Evolutionary conservation across 208 protist genomes (phyloP), one percentile per base, ranked within the genome.

Genomic region (Leishmania lainsoni): DNA sequence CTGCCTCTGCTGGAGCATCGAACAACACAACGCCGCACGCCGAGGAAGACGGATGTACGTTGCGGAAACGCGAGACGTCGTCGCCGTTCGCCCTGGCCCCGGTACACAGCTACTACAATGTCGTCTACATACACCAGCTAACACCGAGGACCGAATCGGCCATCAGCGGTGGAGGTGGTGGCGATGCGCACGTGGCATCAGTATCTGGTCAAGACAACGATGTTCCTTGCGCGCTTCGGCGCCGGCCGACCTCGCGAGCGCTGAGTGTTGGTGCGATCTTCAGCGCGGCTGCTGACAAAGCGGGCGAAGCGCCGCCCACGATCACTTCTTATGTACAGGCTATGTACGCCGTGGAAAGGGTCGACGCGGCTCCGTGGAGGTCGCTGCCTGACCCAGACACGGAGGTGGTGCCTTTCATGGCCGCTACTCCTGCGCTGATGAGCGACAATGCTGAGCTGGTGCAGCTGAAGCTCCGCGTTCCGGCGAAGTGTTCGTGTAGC

Each of bases 41-140:
- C 35, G 65, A 48, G 39, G 65, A 32, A 49, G 35, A 16, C 29
- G 29, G 61, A 29, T 4, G 61, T 39, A 39, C 65, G 9, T n/a
- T 39, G 6, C 65, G 48, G 14, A 32, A 39, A 39, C 65, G 6
- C 48, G 32, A 48, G 65, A 39, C 14, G 65, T 49, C 32, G 20
- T 48, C 20, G 29, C 3, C 20, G 6, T 48, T 8, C 17, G 5
- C 32, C 65, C 35, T 59, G 72, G 20, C 51, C 49, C 14, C 52
- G 32, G 49, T 29, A 17, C n/a, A 32, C 72, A 63, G 72, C 72
- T 85, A 85, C 45, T 85, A 79, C 35, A 6, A 70, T 45, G 81
- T 85, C 35, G 73, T 81, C 12, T 85, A 85, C 77, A 81, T 85
- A 29, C 81, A 81, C 35, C 39, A 79, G 52, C 76, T 58, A 14